Evolutionary conservation across 176 grass and related monocot genomes (phyloP).

Genomic region (Paspalum notatum): DNA sequence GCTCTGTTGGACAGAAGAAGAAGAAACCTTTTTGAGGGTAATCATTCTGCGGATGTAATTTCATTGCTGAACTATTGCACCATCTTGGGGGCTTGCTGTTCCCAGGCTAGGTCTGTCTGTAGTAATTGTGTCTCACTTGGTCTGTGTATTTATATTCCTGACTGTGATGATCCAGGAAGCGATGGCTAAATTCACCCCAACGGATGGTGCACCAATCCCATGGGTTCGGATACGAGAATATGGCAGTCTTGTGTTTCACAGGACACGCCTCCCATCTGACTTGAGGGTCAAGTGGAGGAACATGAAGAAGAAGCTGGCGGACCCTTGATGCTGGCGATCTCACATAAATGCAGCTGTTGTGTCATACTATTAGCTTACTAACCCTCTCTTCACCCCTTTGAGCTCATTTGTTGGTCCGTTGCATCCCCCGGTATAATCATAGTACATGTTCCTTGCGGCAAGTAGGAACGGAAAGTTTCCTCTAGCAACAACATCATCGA

Average conservation of each 20-base stretch:
- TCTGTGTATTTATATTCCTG: conserved; percentile 27
- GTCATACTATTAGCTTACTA: background rate
- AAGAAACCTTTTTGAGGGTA: conserved; percentile 64
- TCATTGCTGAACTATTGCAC: conserved; percentile 20
- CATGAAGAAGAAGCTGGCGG: conserved; percentile 40
- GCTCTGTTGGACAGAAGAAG: conserved; percentile 56
- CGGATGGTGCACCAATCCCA: conserved; percentile 31
- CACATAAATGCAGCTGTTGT: background rate
- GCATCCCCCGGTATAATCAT: background rate
- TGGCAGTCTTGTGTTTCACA: conserved; percentile 50
- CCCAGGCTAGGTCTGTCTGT: conserved; percentile 3
- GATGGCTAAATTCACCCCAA: conserved; percentile 41
- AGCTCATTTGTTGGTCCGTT: background rate
- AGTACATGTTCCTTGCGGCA: background rate
- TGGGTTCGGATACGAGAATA: conserved; percentile 59
- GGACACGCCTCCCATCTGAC: conserved; percentile 53
- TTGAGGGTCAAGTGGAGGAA: conserved; percentile 87
- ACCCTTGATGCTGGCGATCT: conserved; percentile 3
- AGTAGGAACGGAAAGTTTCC: background rate
- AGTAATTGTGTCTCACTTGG: background rate
- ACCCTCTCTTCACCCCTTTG: background rate
- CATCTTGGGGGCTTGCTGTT: conserved; percentile 15
- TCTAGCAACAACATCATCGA: background rate
- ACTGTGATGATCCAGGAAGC: conserved; percentile 52
- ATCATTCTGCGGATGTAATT: conserved; percentile 16